phyloP scores from a whole-genome alignment of 306 rosid genomes.

The Adenanthera pavonina region DNA sequence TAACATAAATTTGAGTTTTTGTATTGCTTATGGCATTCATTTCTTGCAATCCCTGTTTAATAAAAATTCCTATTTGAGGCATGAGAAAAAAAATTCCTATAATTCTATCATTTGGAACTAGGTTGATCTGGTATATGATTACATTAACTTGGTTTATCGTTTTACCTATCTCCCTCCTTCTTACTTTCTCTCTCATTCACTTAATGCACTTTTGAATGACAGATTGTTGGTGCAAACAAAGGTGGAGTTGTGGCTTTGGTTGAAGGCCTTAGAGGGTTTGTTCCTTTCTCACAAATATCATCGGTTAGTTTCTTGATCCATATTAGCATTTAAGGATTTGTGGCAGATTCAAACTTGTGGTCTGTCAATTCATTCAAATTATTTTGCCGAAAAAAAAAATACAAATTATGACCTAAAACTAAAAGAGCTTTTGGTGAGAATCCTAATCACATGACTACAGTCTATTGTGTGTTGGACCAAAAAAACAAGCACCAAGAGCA shows the following conservation, averaged over 20 bases:
- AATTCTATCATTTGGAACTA: neutral
- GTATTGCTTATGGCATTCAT: neutral
- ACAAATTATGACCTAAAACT: conserved; percentile 16
- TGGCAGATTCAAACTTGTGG: conserved; percentile 17
- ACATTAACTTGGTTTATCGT: conserved; percentile 3
- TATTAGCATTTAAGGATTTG: conserved; percentile 30
- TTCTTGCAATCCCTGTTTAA: conserved; percentile 19
- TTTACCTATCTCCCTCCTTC: conserved; percentile 1
- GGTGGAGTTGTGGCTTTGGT: conserved; percentile 96
- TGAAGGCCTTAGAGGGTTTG: conserved; percentile 93
- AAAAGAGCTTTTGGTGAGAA: conserved; percentile 9
- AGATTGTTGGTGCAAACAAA: conserved; percentile 85
- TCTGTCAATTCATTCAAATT: conserved; percentile 3
- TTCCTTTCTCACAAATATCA: conserved; percentile 96
- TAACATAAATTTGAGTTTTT: conserved; percentile 26
- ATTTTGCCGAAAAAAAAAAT: too few relatives aligned
- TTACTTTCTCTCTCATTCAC: neutral
- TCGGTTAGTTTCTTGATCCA: conserved; percentile 64
- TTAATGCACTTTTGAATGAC: conserved; percentile 37
- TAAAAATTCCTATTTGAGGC: conserved; percentile 23
- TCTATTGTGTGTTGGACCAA: conserved; percentile 8
- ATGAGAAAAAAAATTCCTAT: neutral
- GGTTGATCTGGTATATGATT: conserved; percentile 10
- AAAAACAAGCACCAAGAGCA: neutral
- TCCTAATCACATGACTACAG: conserved; percentile 18